Evolutionary conservation across 352 stramenopile species (phyloP), one percentile per base, ranked within the genome.

Genomic region (Phytophthora multivora): DNA sequence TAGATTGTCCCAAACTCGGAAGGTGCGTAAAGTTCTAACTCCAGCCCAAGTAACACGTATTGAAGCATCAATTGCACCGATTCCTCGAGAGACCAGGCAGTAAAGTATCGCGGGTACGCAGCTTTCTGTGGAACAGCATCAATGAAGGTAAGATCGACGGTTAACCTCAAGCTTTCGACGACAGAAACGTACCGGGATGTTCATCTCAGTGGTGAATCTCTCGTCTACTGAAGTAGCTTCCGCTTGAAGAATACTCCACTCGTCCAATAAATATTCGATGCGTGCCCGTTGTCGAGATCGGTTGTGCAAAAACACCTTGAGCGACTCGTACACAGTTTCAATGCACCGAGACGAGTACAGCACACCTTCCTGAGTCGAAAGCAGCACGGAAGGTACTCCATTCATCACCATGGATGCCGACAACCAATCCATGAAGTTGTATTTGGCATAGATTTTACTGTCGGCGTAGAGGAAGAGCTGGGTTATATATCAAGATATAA

Each of bases 391-490:
- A 19, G 86, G 86, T 19, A 95, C 86, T 47, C 86, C 86, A 18
- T 91, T 91, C 57, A 90, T 65, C 19, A 91, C 80, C 86, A 95
- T 95, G 9, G 83, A 73, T 16, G 86, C 80, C 4, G 79, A 88
- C 43, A 95, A 66, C 84, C 84, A 95, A 31, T 93, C 83, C 65
- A 90, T 92, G 46, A 95, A 95, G 58, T 86, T 88, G 60, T 89
- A 86, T 62, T 83, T 78, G 38, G 75, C 84, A 39, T 92, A 95
- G 48, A 95, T 86, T 62, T 93, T 93, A 66, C 88, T 90, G 51
- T 95, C 85, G 25, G 81, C 84, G 59, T 93, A 95, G 57, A 95
- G 38, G 57, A 93, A 86, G 15, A 95, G 75, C 86, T 93, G 56
- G 23, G 36, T 49, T 35, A 48, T 23, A 23, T 23, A n/a, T n/a